Conservation (phyloP, 805 yeast species). For the Saturnispora hagleri region DNA sequence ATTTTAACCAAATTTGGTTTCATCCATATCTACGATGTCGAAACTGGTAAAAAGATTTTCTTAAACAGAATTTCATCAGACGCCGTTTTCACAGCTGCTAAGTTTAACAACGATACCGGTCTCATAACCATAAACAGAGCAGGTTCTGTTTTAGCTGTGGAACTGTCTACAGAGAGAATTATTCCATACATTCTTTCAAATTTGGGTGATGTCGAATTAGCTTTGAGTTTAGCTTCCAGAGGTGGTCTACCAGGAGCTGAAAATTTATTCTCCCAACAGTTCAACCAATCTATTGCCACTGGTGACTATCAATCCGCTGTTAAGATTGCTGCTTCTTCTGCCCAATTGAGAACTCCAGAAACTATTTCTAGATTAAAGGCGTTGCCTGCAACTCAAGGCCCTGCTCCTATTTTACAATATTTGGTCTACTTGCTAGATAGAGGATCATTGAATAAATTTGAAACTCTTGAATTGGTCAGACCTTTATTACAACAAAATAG, state of each 20-base stretch:
- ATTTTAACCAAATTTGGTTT: slow-evolving; percentile 93
- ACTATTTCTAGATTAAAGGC: slow-evolving; percentile 89
- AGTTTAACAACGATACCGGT: slow-evolving; percentile 68
- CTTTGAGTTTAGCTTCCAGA: slow-evolving; percentile 81
- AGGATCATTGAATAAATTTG: slow-evolving; percentile 86
- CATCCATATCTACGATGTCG: slow-evolving; percentile 90
- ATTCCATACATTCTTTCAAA: slow-evolving; percentile 85
- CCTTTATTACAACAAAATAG: slow-evolving; percentile 95
- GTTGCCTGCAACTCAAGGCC: slow-evolving; percentile 87
- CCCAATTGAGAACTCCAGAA: slow-evolving; percentile 85
- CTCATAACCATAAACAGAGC: slow-evolving; percentile 86
- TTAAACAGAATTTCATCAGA: slow-evolving; percentile 95
- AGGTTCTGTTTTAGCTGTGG: slow-evolving; percentile 92
- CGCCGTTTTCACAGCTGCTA: slow-evolving; percentile 83
- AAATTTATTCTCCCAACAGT: slow-evolving; percentile 80
- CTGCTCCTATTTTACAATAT: slow-evolving; percentile 89
- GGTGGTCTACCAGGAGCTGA: slow-evolving; percentile 98
- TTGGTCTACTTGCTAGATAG: slow-evolving; percentile 85
- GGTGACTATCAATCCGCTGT: slow-evolving; percentile 93
- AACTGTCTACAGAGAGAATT: slow-evolving; percentile 72
- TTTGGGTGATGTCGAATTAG: slow-evolving; percentile 78
- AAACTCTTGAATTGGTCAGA: slow-evolving; percentile 87
- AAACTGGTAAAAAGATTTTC: slow-evolving; percentile 84
- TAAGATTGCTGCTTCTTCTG: slow-evolving; percentile 91
- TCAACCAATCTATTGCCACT: slow-evolving; percentile 69